phyloP scores from a whole-genome alignment of 73 alveolate genomes.

The Symbiodinium pilosum region DNA sequence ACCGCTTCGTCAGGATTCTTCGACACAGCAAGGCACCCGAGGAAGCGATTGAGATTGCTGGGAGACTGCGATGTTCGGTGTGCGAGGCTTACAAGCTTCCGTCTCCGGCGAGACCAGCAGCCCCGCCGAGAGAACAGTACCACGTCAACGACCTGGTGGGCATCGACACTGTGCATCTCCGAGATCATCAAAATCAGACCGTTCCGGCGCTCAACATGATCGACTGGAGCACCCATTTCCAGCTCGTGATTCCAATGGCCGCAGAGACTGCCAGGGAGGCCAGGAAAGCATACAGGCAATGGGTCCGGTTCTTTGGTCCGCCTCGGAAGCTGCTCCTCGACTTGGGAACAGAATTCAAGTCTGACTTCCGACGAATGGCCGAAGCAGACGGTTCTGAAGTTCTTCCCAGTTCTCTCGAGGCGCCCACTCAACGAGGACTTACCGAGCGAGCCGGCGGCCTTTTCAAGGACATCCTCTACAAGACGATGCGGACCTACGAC shows the following conservation, averaged over 20 bases:
- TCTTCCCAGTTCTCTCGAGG: background rate
- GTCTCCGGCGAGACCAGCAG: no score
- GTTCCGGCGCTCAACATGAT: background rate
- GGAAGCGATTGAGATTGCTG: background rate
- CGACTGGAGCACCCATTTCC: background rate
- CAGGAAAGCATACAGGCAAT: background rate
- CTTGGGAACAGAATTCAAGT: background rate
- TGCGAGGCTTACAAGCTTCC: constrained; percentile 17
- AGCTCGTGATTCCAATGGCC: background rate
- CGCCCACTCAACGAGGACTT: background rate
- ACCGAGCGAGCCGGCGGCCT: background rate
- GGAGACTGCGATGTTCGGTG: background rate
- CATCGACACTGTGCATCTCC: background rate
- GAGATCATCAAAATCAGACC: background rate
- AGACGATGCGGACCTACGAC: background rate
- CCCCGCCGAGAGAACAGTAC: background rate
- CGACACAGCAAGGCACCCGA: no score
- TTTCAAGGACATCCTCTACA: background rate
- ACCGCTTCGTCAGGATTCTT: background rate
- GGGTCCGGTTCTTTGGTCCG: background rate
- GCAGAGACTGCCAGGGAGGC: background rate
- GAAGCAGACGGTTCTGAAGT: background rate
- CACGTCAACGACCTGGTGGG: background rate
- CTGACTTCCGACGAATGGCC: background rate
- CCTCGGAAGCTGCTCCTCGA: background rate